Base-by-base conservation (phyloP, 768 basidiomycete species). In the Russula emetica region DNA sequence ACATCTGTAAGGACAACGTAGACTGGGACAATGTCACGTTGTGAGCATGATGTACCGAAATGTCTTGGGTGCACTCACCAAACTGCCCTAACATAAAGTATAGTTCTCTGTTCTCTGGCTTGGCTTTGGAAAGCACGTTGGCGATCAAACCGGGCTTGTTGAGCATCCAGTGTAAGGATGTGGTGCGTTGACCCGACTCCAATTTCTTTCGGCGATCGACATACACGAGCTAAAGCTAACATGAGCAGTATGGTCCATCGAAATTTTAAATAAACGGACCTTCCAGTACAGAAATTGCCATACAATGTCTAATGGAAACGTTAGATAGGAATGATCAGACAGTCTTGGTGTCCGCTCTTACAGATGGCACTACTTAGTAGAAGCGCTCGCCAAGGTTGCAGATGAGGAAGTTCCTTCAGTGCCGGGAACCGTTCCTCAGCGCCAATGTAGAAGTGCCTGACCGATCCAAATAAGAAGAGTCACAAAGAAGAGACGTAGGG, bases 201-300 rank as follows among this genome's bases (percentile, higher is more conserved):
- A 98, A 93, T 78, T 98, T 97, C 44, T 81, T 84, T 60, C 88
- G 86, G 30, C 94, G 87, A 66, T 96, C 88, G 63, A 96, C 81
- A 47, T 96, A 82, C 55, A 98, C 84, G 73, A 96, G 92, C 85
- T 90, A 63, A 36, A 51, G 60, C 40, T 24, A 53, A 26, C 54
- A 50, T 62, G 55, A 9, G 50, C 34, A 40, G 16, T 55, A 40
- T 45, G 28, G 47, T 14, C 3, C 30, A 58, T 58, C 7, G 38
- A 26, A 55, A 34, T 22, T 10, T 6, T 2, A 18, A 51, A 22
- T 57, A 56, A 44, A 26, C 66, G n/a, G 66, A 85, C 88, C 80
- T 97, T 96, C 89, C 92, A 98, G 71, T 98, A 98, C 32, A 94
- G 75, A 34, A 87, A 71, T 78, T 98, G 96, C 96, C 96, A 98